A percentile compares a stretch with the other conserved stretches of the same genome.
Evolutionary conservation across 2,329 filamentous ascomycete genomes (phyloP).

Genomic region (Cercospora zeae-maydis): DNA sequence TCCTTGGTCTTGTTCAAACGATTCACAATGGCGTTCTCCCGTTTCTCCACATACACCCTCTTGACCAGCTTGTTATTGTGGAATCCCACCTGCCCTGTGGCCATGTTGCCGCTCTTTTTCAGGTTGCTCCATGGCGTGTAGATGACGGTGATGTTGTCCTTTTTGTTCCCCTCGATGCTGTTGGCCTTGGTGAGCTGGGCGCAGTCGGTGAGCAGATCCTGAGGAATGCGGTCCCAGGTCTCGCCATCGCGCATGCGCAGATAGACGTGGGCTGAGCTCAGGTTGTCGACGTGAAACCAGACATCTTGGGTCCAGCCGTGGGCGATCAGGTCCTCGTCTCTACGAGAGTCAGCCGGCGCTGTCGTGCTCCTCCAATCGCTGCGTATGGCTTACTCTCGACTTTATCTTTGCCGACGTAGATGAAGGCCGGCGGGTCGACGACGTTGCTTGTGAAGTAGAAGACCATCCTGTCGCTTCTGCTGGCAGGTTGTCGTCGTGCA

Average conservation of each 20-base stretch:
- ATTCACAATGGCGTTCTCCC: conserved; percentile 90
- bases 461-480: conserved; percentile 61
- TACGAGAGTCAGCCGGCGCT: conserved; percentile 28
- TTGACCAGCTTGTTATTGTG: conserved; percentile 84
- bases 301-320: conserved; percentile 93
- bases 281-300: conserved; percentile 98
- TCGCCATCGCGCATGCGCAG: conserved; percentile 73
- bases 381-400: conserved; percentile 73
- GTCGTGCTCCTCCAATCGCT: not conserved
- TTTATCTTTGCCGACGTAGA: conserved; percentile 99
- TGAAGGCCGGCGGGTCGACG: conserved; percentile 75
- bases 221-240: conserved; percentile 76
- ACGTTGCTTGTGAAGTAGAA: conserved; percentile 90
- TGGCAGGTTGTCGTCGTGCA: not conserved
- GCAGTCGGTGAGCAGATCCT: conserved; percentile 74
- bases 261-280: conserved; percentile 95
- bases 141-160: conserved; percentile 93
- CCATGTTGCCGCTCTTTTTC: conserved; percentile 94
- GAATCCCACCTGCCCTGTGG: conserved; percentile 89
- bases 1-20: conserved; percentile 95
- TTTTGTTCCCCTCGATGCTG: conserved; percentile 99
- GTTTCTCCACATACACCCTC: conserved; percentile 70
- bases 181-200: conserved; percentile 99
- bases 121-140: conserved; percentile 98
- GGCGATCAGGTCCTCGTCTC: conserved; percentile 95